These are phyloP conservation scores for Diaporthe sp. DNA, from an alignment of 2,329 filamentous ascomycete species.

Conservation along the genomic window DNA sequence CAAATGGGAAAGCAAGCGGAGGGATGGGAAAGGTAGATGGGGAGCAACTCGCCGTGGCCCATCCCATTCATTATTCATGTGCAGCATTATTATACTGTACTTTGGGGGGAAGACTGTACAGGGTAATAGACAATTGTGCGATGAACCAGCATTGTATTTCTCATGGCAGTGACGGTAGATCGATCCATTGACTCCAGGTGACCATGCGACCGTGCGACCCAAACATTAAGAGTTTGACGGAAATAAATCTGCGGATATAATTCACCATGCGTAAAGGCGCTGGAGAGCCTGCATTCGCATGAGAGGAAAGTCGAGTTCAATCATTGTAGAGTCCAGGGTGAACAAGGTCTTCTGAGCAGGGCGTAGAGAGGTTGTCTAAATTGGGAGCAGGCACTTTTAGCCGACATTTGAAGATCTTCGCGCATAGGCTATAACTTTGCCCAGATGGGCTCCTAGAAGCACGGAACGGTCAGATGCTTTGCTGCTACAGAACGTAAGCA, in stretches of 20 bases:
- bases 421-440: not conserved
- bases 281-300: not conserved
- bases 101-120: slow-evolving; percentile 1
- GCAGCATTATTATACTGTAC: slow-evolving; percentile 26
- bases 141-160: not conserved
- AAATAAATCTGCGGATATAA: not conserved
- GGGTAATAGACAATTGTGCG: slow-evolving; percentile 22
- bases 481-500: not conserved
- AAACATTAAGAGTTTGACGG: too few relatives aligned
- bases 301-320: too few relatives aligned
- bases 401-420: not conserved
- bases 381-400: not conserved
- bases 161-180: not conserved
- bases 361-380: not conserved
- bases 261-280: not conserved
- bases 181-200: too few relatives aligned
- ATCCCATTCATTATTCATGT: slow-evolving; percentile 5
- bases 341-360: not conserved
- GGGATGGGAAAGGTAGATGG: not conserved
- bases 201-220: not conserved
- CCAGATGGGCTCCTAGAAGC: not conserved
- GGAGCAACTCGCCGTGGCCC: not conserved
- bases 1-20: not conserved
- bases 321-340: not conserved
- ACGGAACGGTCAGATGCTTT: not conserved